Conservation (phyloP, 257 asterid genomes). For the Knoxia roxburghii region DNA sequence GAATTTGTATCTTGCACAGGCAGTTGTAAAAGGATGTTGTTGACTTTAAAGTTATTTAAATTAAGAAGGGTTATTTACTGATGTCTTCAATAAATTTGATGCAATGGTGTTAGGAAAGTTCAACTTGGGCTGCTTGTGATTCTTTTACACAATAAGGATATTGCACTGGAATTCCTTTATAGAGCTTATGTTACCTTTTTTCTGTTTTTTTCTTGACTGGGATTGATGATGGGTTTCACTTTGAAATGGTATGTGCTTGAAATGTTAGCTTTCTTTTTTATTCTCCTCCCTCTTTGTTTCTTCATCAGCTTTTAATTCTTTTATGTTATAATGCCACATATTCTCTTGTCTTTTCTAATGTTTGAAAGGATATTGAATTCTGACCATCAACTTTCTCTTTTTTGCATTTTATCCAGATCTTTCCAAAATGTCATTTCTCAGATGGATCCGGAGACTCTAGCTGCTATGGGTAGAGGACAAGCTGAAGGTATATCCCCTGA, state of each 20-base stretch:
- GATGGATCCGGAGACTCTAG: constrained; percentile 68
- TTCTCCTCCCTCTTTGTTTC: too few species aligned
- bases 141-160: background rate
- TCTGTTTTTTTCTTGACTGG: background rate
- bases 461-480: constrained; percentile 70
- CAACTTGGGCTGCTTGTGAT: background rate
- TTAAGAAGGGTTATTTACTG: background rate
- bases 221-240: background rate
- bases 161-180: background rate
- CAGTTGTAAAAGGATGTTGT: too few species aligned
- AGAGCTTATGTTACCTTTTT: background rate
- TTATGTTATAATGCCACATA: too few species aligned
- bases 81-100: too few species aligned
- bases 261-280: too few species aligned
- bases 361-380: background rate
- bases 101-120: background rate
- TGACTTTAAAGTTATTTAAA: too few species aligned
- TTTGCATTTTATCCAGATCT: constrained; percentile 45
- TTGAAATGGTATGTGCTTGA: too few species aligned
- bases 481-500: constrained; percentile 76
- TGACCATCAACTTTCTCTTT: constrained; percentile 6
- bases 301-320: too few species aligned
- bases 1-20: too few species aligned
- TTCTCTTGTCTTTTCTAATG: background rate
- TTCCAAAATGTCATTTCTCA: constrained; percentile 74